Percentiles rank a stretch among this genome's conserved stretches.
phyloP scores from a whole-genome alignment of 768 basidiomycete species.

The Exidia glandulosa region DNA sequence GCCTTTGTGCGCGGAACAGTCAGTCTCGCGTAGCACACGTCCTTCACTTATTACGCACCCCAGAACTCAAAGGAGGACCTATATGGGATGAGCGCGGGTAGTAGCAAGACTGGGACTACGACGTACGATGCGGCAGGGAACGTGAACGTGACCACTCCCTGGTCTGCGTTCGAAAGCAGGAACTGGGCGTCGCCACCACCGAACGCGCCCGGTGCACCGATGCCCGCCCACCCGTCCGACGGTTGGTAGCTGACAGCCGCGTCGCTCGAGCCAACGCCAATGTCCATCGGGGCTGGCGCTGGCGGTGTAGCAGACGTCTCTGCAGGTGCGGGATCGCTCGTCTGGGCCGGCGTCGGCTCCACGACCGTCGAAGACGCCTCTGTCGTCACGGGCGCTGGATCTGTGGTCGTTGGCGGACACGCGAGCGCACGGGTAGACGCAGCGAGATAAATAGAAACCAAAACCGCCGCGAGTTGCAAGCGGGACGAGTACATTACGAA shows the following conservation, averaged over 20 bases:
- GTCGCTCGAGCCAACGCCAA: neutral
- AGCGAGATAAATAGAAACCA: no score
- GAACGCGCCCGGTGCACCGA: neutral
- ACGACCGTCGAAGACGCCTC: no score
- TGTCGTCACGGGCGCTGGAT: no score
- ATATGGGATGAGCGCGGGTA: neutral
- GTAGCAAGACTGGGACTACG: neutral
- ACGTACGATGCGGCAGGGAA: neutral
- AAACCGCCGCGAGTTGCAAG: no score
- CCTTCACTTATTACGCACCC: neutral
- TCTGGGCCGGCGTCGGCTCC: no score
- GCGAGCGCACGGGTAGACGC: no score
- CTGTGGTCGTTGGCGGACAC: no score
- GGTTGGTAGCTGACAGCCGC: neutral
- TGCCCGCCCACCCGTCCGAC: neutral
- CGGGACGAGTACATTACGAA: no score
- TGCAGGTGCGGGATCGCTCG: no score
- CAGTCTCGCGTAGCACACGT: neutral
- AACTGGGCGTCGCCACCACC: constrained; percentile 1
- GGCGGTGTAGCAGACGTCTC: no score
- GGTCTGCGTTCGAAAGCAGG: neutral
- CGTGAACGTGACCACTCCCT: neutral
- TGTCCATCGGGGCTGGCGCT: neutral
- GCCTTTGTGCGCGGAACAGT: neutral
- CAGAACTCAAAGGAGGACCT: neutral